These are phyloP conservation scores for Xanthoconium purpureum DNA, from an alignment of 768 basidiomycete genomes.

Conservation along the genomic window DNA sequence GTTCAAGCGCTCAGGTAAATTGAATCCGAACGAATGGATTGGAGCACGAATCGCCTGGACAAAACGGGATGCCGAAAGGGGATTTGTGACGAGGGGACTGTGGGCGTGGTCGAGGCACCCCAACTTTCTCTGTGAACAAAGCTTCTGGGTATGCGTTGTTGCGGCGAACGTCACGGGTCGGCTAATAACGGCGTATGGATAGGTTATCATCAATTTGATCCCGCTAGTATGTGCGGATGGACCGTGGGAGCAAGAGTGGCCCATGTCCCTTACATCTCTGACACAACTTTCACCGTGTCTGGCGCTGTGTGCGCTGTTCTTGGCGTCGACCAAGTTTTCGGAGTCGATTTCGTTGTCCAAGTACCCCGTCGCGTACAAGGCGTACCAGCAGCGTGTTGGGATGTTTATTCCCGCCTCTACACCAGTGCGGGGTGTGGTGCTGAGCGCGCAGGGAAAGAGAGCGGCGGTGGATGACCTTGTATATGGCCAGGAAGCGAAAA, in stretches of 20 bases:
- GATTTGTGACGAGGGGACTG: slow-evolving; percentile 81
- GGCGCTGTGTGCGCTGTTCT: slow-evolving; percentile 67
- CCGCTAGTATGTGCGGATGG: slow-evolving; percentile 50
- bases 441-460: slow-evolving; percentile 38
- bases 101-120: slow-evolving; percentile 91
- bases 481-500: slow-evolving; percentile 38
- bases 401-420: slow-evolving; percentile 67
- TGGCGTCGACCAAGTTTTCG: slow-evolving; percentile 73
- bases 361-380: slow-evolving; percentile 64
- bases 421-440: slow-evolving; percentile 40
- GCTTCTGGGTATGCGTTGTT: slow-evolving; percentile 64
- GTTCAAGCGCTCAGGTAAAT: slow-evolving; percentile 56
- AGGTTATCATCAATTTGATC: slow-evolving; percentile 70
- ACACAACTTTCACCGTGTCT: slow-evolving; percentile 53
- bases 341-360: slow-evolving; percentile 77
- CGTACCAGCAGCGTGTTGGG: slow-evolving; percentile 74
- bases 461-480: slow-evolving; percentile 39
- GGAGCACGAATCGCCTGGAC: slow-evolving; percentile 67
- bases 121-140: slow-evolving; percentile 89
- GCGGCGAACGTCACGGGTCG: background rate
- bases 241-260: slow-evolving; percentile 21
- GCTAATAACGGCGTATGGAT: slow-evolving; percentile 4
- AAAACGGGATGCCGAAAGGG: slow-evolving; percentile 64
- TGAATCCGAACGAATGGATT: slow-evolving; percentile 51
- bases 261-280: slow-evolving; percentile 27